Conservation (phyloP, 768 basidiomycete species). For the Fomitopsis serialis region DNA sequence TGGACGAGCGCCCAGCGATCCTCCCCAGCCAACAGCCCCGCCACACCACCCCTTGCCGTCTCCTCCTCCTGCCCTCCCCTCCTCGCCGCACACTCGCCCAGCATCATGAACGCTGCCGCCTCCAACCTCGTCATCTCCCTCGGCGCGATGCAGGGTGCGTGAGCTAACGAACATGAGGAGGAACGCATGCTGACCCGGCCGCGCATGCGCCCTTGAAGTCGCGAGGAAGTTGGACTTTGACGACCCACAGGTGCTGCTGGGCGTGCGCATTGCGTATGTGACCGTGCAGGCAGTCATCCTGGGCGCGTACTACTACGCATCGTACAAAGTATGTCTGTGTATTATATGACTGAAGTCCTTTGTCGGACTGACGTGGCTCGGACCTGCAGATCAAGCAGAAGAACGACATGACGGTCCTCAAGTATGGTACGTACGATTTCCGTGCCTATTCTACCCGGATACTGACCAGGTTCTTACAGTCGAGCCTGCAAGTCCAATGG, state of each 20-base stretch:
- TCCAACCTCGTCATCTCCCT: conserved; percentile 87
- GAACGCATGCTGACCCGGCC: not conserved
- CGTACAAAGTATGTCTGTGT: conserved; percentile 49
- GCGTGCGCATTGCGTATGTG: conserved; percentile 83
- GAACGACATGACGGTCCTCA: conserved; percentile 94
- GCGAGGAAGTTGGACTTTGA: conserved; percentile 90
- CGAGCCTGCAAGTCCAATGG: conserved; percentile 73
- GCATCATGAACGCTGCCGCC: conserved; percentile 71
- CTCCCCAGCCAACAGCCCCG: not conserved
- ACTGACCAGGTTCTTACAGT: conserved; percentile 36
- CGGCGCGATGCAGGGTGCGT: conserved; percentile 83
- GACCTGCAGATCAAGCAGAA: conserved; percentile 74
- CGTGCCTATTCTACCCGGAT: not conserved
- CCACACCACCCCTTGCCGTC: not conserved
- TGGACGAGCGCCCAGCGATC: not conserved
- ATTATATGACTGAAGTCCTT: not conserved
- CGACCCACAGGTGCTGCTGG: conserved; percentile 74
- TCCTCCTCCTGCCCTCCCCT: not conserved
- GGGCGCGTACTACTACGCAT: conserved; percentile 75
- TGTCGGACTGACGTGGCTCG: not conserved
- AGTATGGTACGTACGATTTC: conserved; percentile 65
- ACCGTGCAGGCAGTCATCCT: conserved; percentile 66
- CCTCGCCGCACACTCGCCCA: conserved; percentile 16
- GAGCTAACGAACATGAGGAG: not conserved
- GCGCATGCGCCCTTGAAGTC: conserved; percentile 39